phyloP scores from a whole-genome alignment of 1,139 yeast species.

The Zygoascus hellenicus region DNA sequence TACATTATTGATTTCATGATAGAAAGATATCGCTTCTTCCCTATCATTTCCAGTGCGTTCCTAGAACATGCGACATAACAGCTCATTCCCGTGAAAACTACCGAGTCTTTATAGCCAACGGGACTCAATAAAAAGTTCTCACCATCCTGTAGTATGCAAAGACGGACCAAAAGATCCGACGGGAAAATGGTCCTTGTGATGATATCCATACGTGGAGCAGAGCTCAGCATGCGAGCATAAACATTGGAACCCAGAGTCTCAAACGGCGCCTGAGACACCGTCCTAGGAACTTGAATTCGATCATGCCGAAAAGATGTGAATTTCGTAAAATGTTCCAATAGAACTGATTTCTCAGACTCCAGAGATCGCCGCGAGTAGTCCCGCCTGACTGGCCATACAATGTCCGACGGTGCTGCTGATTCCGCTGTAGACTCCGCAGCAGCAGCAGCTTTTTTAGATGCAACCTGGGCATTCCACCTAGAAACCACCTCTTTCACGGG shows the following conservation, averaged over 20 bases:
- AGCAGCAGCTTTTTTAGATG: background rate
- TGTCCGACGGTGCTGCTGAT: too few species aligned
- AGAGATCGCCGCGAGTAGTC: constrained; percentile 12
- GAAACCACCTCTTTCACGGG: constrained; percentile 1
- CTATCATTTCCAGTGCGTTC: constrained; percentile 10
- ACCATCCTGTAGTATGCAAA: constrained; percentile 22
- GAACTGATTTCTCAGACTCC: constrained; percentile 13
- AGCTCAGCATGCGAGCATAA: constrained; percentile 29
- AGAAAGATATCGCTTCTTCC: constrained; percentile 9
- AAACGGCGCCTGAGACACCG: constrained; percentile 10
- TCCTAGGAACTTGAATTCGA: constrained; percentile 6
- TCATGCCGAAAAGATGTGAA: constrained; percentile 21
- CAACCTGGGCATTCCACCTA: background rate
- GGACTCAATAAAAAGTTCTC: constrained; percentile 12
- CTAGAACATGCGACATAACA: constrained; percentile 14
- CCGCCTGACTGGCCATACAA: background rate
- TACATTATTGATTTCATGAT: constrained; percentile 9
- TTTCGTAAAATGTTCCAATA: constrained; percentile 20
- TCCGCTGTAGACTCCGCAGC: background rate
- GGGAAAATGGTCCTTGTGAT: constrained; percentile 25
- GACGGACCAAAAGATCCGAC: constrained; percentile 23
- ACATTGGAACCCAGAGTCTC: constrained; percentile 17
- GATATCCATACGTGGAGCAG: constrained; percentile 28
- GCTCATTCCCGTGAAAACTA: constrained; percentile 13
- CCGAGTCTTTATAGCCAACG: constrained; percentile 5